These are phyloP conservation scores for Scedosporium aurantiacum DNA, from an alignment of 2,329 filamentous ascomycete genomes.

Conservation along the genomic window DNA sequence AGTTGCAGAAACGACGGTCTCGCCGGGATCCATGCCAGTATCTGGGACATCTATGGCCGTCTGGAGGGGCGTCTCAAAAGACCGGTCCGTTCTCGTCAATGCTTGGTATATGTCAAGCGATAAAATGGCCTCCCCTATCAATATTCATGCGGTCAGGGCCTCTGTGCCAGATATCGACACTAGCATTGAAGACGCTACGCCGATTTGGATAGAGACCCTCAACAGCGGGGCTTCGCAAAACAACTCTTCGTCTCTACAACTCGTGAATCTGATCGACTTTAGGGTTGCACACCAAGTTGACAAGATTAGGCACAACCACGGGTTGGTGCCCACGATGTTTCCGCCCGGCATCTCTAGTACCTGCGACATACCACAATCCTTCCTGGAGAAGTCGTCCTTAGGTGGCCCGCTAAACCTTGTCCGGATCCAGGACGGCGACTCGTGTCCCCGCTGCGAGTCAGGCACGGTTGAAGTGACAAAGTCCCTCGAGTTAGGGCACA, in stretches of 20 bases:
- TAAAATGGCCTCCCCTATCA: conserved; percentile 25
- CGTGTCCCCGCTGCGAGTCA: conserved; percentile 57
- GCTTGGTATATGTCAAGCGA: conserved; percentile 44
- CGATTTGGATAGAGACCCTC: conserved; percentile 38
- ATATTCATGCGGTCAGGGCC: conserved; percentile 51
- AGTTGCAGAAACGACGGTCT: conserved; percentile 40
- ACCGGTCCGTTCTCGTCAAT: conserved; percentile 56
- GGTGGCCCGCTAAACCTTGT: conserved; percentile 48
- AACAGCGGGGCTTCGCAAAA: conserved; percentile 8
- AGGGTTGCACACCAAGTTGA: conserved; percentile 17
- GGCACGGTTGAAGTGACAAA: conserved; percentile 55
- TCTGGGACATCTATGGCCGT: conserved; percentile 14
- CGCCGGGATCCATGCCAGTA: not conserved
- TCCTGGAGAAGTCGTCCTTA: conserved; percentile 22
- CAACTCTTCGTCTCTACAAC: not conserved
- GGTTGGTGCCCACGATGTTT: not conserved
- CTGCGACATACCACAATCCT: conserved; percentile 10
- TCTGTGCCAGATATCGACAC: conserved; percentile 59
- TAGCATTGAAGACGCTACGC: conserved; percentile 48
- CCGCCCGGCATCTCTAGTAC: not conserved
- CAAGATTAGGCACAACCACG: conserved; percentile 10
- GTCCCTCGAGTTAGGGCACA: conserved; percentile 87
- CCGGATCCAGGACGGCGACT: conserved; percentile 54
- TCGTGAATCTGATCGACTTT: conserved; percentile 26
- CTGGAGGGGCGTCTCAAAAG: conserved; percentile 57